phyloP scores from a whole-genome alignment of 257 asterid genomes.

The Przewalskia tangutica region DNA sequence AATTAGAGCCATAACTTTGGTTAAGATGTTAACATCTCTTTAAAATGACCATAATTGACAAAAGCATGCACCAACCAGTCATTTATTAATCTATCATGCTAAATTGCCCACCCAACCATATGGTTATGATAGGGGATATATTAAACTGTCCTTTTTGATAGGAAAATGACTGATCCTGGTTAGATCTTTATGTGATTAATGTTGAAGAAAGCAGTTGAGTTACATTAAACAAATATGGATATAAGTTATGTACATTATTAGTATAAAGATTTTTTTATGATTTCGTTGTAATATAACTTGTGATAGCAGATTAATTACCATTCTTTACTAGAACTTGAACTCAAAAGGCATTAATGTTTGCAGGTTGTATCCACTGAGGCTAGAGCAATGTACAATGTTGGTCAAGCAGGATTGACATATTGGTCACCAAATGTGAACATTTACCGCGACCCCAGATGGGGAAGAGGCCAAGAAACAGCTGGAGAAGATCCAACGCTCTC shows the following conservation, averaged over 20 bases:
- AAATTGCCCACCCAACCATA: not conserved
- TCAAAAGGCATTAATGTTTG: not conserved
- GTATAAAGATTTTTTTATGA: not conserved
- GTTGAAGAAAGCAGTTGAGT: not conserved
- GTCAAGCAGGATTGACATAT: constrained; percentile 76
- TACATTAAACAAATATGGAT: not conserved
- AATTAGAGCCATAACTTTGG: not conserved
- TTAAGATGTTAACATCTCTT: not conserved
- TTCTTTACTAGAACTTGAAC: not conserved
- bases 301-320: not conserved
- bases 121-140: not conserved
- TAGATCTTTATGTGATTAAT: not conserved
- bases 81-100: not conserved
- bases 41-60: not conserved
- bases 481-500: constrained; percentile 86
- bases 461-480: constrained; percentile 93
- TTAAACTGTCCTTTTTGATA: not conserved
- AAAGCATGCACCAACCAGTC: not conserved
- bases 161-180: not conserved
- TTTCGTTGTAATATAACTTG: not conserved
- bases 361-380: constrained; percentile 96
- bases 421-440: constrained; percentile 95
- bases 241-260: not conserved
- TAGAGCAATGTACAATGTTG: constrained; percentile 93
- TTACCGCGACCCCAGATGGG: constrained; percentile 97